Evolutionary conservation across 2,329 filamentous ascomycete genomes (phyloP), one percentile per base, ranked within the genome.

Genomic region (Pyrenophora teres): DNA sequence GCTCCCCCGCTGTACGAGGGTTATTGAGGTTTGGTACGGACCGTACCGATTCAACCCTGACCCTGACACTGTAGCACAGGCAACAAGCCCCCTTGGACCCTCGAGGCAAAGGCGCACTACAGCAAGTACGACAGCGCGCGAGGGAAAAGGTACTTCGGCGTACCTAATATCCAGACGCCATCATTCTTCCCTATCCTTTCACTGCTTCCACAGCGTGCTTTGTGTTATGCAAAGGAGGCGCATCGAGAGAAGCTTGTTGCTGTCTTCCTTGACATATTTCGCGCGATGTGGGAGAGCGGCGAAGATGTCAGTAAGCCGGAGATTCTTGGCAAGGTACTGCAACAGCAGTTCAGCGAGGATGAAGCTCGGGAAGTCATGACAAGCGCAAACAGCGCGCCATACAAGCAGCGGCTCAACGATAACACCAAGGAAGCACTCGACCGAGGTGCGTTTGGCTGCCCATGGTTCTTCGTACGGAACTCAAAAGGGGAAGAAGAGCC

Each of bases 1-100:
- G 46, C 21, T 39, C 43, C 39, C 52, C 53, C 32, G 30, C 32
- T 21, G 27, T 40, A 15, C 35, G 21, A 19, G 9, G 16, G 6
- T 15, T 40, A 13, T 23, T 18, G 13, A 21, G 27, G 16, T 10
- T 4, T 12, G 39, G 40, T 44, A 23, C 40, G 16, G n/a, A 27
- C 45, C 39, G 33, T 35, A 23, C 40, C 30, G n/a, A 4, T 40
- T 23, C 23, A 18, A 13, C 39, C 15, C 51, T 57, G 38, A 13
- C 39, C 15, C 51, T 57, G 38, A 58, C 42, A 55, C n/a, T 25
- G 44, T 32, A 31, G 31, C 23, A 37, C 42, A 84, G 87, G 87
- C 42, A 93, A 94, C 71, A 84, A 84, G 59, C 89, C 89, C 0
- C 89, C 90, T 1, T 92, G 88, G 87, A 78, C 78, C 0, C 77